Base-by-base conservation (phyloP, 2,329 filamentous ascomycete genomes). In the Penicillium sp. region DNA sequence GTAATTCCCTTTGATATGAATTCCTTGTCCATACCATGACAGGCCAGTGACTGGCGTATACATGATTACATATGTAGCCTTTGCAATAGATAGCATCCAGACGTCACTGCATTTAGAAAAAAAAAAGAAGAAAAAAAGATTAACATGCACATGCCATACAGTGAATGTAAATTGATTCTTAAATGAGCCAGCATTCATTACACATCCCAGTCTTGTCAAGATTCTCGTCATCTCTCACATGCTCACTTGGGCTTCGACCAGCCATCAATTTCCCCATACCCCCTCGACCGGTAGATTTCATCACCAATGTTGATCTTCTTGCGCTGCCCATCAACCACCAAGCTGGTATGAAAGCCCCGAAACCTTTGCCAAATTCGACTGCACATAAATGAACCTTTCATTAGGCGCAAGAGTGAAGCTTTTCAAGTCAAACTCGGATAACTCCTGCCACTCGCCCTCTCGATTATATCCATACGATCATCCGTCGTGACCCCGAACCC, bases 261-360 rank as follows among this genome's bases (percentile, higher is more conserved):
- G 37, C 66, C 66, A 51, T 64, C 62, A 9, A 69, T 66, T 41
- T 69, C 61, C 6, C 56, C 65, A 36, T 60, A 69, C 62, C 61
- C 69, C 31, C 67, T 65, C 50, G 67, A 69, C 41, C 66, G 67
- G 43, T 69, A 69, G 27, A 69, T 69, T 54, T 68, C 66, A 54
- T 69, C 59, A 5, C 67, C 66, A 33, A 60, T 31, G 40, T 63
- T 66, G 52, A 69, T 64, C 43, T 63, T 58, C 14, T 53, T 56
- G 6, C 60, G 58, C 24, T 50, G 39, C 4, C 66, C 66, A 46
- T 66, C 51, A 1, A 60, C 56, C 4, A 69, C 66, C 4, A 69
- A 36, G 50, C 63, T 69, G 46, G 64, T 69, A 55, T 69, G 59
- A 16, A 66, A 63, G 1, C 62, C 63, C 4, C 67, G 62, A 31